Conservation (phyloP, 306 rosid species). For the Gillenia trifoliata region DNA sequence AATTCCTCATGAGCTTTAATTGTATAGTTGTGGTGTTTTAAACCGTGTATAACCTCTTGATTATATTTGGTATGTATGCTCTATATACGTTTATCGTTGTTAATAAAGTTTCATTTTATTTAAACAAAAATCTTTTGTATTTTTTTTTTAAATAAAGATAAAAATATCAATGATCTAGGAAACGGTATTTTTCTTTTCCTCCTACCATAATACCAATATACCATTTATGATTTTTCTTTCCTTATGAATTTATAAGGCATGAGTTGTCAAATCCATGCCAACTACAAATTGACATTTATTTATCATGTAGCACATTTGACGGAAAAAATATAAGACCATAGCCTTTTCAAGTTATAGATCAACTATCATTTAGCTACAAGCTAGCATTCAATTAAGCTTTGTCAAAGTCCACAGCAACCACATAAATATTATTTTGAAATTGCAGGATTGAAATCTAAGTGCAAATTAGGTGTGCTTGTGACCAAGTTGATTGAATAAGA, state of each 20-base stretch:
- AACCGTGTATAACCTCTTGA: background rate
- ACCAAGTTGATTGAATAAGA: background rate
- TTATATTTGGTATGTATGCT: too few relatives aligned
- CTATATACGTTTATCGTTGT: too few relatives aligned
- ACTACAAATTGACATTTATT: conserved; percentile 17
- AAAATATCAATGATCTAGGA: too few relatives aligned
- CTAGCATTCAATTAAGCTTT: background rate
- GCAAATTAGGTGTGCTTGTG: background rate
- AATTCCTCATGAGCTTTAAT: background rate
- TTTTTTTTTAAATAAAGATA: background rate
- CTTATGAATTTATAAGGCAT: background rate
- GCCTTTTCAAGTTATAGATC: background rate
- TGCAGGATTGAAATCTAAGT: background rate
- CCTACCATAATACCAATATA: too few relatives aligned
- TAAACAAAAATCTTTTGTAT: background rate
- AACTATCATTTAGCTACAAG: background rate
- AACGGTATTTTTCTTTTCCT: too few relatives aligned
- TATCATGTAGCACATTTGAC: background rate
- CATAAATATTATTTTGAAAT: background rate
- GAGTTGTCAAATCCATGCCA: conserved; percentile 30
- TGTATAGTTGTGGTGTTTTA: background rate
- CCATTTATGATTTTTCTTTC: background rate
- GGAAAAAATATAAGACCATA: background rate
- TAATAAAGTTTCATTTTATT: background rate
- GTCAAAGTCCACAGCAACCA: background rate